phyloP scores from a whole-genome alignment of 257 asterid species.

The Linderniella brevidens region DNA sequence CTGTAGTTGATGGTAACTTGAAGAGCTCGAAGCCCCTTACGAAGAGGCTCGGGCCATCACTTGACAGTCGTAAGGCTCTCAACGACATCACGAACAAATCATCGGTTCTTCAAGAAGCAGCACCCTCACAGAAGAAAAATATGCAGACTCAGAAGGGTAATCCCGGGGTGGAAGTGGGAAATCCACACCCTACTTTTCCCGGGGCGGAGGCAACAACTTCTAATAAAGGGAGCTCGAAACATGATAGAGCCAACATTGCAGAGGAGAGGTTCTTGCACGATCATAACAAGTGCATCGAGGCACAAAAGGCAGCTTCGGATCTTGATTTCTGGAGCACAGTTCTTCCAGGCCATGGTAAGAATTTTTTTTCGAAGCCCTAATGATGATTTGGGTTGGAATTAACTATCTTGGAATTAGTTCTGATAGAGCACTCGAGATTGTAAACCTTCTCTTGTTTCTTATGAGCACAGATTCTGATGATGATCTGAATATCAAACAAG shows the following conservation, averaged over 20 bases:
- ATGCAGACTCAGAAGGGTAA: slow-evolving; percentile 20
- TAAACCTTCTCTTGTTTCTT: no score
- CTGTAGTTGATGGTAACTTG: slow-evolving; percentile 21
- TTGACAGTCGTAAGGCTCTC: slow-evolving; percentile 48
- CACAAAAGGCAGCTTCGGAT: slow-evolving; percentile 18
- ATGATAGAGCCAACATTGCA: slow-evolving; percentile 22
- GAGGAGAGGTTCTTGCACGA: slow-evolving; percentile 55
- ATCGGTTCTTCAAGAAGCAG: slow-evolving; percentile 19
- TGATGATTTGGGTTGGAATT: not conserved
- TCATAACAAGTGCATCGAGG: slow-evolving; percentile 49
- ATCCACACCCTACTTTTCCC: slow-evolving; percentile 12
- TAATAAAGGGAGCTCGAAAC: slow-evolving; percentile 10
- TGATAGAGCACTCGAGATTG: not conserved
- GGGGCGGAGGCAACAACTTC: slow-evolving; percentile 20
- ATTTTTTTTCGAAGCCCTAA: not conserved
- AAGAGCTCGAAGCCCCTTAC: slow-evolving; percentile 21
- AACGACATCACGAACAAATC: slow-evolving; percentile 65
- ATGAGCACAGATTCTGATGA: no score
- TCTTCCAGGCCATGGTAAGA: slow-evolving; percentile 51
- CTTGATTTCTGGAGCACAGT: slow-evolving; percentile 33
- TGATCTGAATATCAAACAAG: no score
- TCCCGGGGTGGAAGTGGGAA: slow-evolving; percentile 16
- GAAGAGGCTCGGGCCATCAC: slow-evolving; percentile 28
- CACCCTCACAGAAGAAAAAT: slow-evolving; percentile 21
- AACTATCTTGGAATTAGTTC: not conserved